Percentiles rank a stretch among this genome's conserved stretches.
These are phyloP conservation scores for Syzygium jambos DNA, from an alignment of 345 rosid species.

Conservation along the genomic window DNA sequence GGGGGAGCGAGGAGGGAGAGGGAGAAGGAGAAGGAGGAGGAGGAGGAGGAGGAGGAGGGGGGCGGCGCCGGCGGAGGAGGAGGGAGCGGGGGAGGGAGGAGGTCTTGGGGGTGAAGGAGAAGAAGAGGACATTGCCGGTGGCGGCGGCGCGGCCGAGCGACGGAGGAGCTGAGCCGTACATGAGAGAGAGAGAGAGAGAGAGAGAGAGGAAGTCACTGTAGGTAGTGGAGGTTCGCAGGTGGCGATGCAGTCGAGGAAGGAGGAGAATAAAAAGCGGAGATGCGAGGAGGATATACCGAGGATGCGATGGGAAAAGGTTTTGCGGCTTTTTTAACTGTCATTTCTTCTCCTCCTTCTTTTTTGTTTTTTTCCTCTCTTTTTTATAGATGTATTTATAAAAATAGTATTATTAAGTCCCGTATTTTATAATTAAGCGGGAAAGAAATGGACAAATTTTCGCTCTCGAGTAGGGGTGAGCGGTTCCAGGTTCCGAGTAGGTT, in stretches of 20 bases:
- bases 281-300: conserved; percentile 63
- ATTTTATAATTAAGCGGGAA: not conserved
- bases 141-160: not conserved
- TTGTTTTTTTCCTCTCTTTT: not conserved
- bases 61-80: not conserved
- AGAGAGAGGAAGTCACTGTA: not conserved
- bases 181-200: conserved; percentile 5
- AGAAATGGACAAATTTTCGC: no score
- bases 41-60: conserved; percentile 3
- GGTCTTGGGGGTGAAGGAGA: not conserved
- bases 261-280: conserved; percentile 41
- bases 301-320: not conserved
- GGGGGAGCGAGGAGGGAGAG: conserved; percentile 11
- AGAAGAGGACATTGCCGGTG: not conserved
- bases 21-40: conserved; percentile 14
- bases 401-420: not conserved
- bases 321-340: not conserved
- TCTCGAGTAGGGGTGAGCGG: no score
- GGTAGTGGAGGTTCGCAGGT: not conserved
- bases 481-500: no score
- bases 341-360: no score
- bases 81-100: not conserved
- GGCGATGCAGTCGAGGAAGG: not conserved
- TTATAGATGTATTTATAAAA: no score
- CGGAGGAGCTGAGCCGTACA: not conserved